These are phyloP conservation scores for Cercospora beticola DNA, from an alignment of 2,329 filamentous ascomycete species.

Conservation along the genomic window DNA sequence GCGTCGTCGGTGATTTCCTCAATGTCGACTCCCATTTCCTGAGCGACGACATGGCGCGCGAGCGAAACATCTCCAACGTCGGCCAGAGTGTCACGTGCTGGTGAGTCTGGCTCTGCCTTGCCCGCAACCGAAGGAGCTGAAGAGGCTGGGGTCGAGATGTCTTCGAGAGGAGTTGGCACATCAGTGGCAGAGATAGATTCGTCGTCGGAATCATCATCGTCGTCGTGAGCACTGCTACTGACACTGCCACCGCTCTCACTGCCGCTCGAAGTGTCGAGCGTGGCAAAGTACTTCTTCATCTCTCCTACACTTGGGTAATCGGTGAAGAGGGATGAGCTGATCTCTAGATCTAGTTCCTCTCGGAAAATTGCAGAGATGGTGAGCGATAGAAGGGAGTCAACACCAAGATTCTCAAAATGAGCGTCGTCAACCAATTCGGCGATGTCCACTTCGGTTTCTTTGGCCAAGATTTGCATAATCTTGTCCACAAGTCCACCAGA, in stretches of 20 bases:
- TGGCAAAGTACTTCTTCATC: constrained; percentile 58
- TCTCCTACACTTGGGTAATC: constrained; percentile 61
- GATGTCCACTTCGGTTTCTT: constrained; percentile 61
- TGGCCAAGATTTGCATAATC: constrained; percentile 66
- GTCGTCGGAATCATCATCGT: constrained; percentile 40
- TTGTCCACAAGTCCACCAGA: constrained; percentile 49
- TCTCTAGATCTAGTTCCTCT: constrained; percentile 60
- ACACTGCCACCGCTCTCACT: constrained; percentile 32
- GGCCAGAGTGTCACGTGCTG: constrained; percentile 36
- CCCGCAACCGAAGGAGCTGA: constrained; percentile 48
- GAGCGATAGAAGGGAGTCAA: constrained; percentile 61
- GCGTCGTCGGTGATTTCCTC: constrained; percentile 55
- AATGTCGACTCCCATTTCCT: constrained; percentile 66
- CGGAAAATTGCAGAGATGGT: constrained; percentile 63
- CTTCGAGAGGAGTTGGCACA: constrained; percentile 45
- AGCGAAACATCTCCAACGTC: constrained; percentile 46
- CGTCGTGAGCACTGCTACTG: constrained; percentile 35
- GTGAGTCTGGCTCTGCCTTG: constrained; percentile 40
- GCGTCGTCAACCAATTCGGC: constrained; percentile 60
- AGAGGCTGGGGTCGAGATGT: constrained; percentile 50
- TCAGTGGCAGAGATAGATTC: constrained; percentile 45
- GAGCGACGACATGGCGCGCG: constrained; percentile 51
- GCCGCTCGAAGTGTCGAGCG: constrained; percentile 40
- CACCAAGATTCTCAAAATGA: constrained; percentile 61
- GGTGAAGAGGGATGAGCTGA: constrained; percentile 60